Evolutionary conservation across 129 eudicot species (phyloP).

Genomic region (Centrapalus pauciflorus): DNA sequence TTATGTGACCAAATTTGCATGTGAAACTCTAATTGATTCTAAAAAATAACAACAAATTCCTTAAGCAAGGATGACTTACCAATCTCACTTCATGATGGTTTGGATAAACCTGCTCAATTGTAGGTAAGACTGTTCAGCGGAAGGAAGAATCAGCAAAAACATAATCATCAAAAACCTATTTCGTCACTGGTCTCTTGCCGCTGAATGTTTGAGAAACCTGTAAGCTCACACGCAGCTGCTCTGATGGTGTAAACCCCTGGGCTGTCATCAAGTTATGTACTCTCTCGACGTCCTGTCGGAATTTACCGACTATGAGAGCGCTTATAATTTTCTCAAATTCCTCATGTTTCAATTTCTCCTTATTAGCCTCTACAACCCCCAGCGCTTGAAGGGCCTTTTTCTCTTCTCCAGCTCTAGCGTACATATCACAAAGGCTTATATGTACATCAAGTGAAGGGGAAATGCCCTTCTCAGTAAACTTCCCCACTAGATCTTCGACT

Average conservation of each 20-base stretch:
- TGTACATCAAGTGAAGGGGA: conserved; percentile 63
- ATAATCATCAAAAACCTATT: neutral
- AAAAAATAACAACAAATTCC: conserved; percentile 14
- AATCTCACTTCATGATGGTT: conserved; percentile 1
- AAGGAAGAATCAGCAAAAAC: conserved; percentile 1
- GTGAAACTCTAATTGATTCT: neutral
- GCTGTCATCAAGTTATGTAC: conserved; percentile 44
- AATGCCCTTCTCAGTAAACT: conserved; percentile 54
- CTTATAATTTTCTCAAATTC: conserved; percentile 61
- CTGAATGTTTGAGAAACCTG: conserved; percentile 26
- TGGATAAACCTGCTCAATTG: neutral
- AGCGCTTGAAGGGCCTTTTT: conserved; percentile 79
- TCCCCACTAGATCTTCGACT: conserved; percentile 63
- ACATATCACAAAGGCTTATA: conserved; percentile 82
- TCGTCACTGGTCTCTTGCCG: conserved; percentile 17
- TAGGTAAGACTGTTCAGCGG: neutral
- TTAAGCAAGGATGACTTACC: neutral
- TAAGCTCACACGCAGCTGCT: conserved; percentile 4
- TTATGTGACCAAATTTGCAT: conserved; percentile 13
- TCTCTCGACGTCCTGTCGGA: conserved; percentile 54
- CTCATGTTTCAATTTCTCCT: conserved; percentile 37
- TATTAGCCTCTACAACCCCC: conserved; percentile 64
- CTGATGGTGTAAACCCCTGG: conserved; percentile 43
- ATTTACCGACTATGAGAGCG: conserved; percentile 50
- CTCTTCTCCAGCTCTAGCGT: conserved; percentile 46